phyloP scores from a whole-genome alignment of 1,139 yeast genomes.

The Geotrichum restrictum region DNA sequence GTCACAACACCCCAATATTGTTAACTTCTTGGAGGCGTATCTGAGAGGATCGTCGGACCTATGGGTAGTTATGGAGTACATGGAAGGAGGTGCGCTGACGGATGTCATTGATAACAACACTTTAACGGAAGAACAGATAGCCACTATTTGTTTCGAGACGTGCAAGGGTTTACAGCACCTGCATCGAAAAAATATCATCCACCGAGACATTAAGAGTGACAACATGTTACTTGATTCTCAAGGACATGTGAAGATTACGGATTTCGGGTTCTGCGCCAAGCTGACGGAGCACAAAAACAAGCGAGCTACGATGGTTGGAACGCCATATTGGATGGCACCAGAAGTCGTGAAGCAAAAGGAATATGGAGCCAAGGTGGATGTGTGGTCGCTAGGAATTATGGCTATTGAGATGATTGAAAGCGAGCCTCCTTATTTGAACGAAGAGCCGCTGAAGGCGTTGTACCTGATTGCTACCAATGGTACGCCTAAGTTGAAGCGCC shows the following conservation, averaged over 20 bases:
- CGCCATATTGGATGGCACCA: constrained; percentile 99
- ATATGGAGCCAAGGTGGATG: constrained; percentile 94
- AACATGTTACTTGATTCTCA: constrained; percentile 80
- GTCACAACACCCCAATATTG: constrained; percentile 83
- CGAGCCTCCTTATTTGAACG: constrained; percentile 95
- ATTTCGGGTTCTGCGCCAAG: constrained; percentile 97
- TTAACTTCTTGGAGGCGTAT: constrained; percentile 84
- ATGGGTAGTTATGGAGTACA: constrained; percentile 94
- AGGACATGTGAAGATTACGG: constrained; percentile 93
- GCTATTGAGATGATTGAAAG: constrained; percentile 98
- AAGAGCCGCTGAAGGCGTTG: constrained; percentile 85
- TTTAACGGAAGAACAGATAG: constrained; percentile 85
- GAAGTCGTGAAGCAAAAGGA: constrained; percentile 96
- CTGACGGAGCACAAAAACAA: constrained; percentile 87
- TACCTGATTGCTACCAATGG: constrained; percentile 95
- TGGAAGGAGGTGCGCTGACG: constrained; percentile 87
- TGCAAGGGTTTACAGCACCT: constrained; percentile 86
- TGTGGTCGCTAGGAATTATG: constrained; percentile 98
- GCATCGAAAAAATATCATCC: constrained; percentile 88
- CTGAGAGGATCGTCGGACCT: constrained; percentile 53
- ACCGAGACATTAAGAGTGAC: constrained; percentile 93
- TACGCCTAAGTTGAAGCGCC: constrained; percentile 88
- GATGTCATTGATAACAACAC: constrained; percentile 74
- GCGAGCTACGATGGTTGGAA: constrained; percentile 98
- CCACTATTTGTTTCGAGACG: constrained; percentile 86